Percentiles rank a stretch among this genome's conserved stretches.
Conservation (phyloP, 2,329 filamentous ascomycete genomes). For the Neofusicoccum kwambonambiense region DNA sequence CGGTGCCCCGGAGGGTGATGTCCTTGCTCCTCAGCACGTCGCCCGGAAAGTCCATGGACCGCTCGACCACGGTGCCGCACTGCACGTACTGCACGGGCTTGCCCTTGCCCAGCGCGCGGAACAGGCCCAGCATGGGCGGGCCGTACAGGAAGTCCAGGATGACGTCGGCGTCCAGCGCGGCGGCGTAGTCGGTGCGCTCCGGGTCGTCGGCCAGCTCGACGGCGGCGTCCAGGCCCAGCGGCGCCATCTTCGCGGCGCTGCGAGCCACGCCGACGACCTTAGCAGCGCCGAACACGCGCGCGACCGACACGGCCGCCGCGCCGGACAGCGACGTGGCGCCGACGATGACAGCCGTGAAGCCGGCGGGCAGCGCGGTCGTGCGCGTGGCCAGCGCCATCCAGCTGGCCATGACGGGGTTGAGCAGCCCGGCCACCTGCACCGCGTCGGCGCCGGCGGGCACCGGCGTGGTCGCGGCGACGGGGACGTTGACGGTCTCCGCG, state of each 20-base stretch:
- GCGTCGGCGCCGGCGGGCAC: constrained; percentile 50
- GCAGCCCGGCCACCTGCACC: constrained; percentile 51
- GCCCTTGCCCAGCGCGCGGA: constrained; percentile 42
- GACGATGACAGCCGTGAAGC: constrained; percentile 52
- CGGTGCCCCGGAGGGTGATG: constrained; percentile 49
- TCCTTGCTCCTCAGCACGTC: constrained; percentile 50
- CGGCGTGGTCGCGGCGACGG: constrained; percentile 37
- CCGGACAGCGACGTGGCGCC: constrained; percentile 57
- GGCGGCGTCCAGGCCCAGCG: constrained; percentile 47
- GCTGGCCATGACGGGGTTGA: constrained; percentile 56
- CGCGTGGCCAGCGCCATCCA: constrained; percentile 58
- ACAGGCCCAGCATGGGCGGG: constrained; percentile 34
- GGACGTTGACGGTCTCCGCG: constrained; percentile 51
- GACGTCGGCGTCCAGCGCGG: constrained; percentile 50
- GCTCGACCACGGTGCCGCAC: constrained; percentile 49
- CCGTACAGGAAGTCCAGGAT: constrained; percentile 61
- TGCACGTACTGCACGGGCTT: constrained; percentile 55
- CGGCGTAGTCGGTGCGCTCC: constrained; percentile 48
- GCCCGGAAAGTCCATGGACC: constrained; percentile 42
- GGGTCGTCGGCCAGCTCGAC: constrained; percentile 42
- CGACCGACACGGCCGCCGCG: constrained; percentile 49
- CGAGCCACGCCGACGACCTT: constrained; percentile 54
- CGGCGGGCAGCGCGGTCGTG: constrained; percentile 37
- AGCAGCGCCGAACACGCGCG: constrained; percentile 50
- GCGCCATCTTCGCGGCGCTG: constrained; percentile 43